These are phyloP conservation scores for Solanum etuberosum DNA, from an alignment of 257 asterid genomes.

Conservation along the genomic window DNA sequence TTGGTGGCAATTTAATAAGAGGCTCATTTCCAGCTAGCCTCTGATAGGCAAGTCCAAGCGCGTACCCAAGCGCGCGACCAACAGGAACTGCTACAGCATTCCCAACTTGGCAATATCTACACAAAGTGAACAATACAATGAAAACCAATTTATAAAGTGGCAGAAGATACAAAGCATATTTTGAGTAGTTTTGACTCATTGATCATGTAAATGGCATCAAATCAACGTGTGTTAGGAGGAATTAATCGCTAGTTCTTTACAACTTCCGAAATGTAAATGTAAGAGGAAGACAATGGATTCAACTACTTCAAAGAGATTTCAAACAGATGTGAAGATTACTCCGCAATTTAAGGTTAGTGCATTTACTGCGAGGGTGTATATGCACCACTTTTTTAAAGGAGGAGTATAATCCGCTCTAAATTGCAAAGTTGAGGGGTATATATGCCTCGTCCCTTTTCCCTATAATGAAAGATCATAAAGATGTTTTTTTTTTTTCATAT, in stretches of 20 bases:
- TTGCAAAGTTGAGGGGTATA: neutral
- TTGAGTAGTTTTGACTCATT: neutral
- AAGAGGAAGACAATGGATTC: neutral
- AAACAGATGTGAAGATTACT: neutral
- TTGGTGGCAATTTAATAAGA: slow-evolving; percentile 43
- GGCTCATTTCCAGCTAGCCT: slow-evolving; percentile 48
- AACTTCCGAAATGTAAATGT: neutral
- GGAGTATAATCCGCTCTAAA: neutral
- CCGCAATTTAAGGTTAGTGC: neutral
- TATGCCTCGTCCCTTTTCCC: neutral
- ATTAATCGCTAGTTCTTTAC: neutral
- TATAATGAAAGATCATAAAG: neutral
- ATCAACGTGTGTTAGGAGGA: neutral
- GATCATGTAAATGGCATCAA: neutral
- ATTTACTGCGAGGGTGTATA: neutral
- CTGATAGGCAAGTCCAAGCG: slow-evolving; percentile 62
- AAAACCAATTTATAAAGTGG: neutral
- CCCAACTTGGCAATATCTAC: slow-evolving; percentile 64
- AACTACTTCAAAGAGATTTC: neutral
- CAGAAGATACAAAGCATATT: neutral
- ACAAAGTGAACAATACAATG: neutral
- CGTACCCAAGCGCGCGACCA: slow-evolving; percentile 59
- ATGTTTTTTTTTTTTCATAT: neutral
- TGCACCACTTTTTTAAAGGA: neutral
- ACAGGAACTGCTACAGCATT: slow-evolving; percentile 82